Conservation (phyloP, 768 basidiomycete species). For the Kwoniella dendrophila region DNA sequence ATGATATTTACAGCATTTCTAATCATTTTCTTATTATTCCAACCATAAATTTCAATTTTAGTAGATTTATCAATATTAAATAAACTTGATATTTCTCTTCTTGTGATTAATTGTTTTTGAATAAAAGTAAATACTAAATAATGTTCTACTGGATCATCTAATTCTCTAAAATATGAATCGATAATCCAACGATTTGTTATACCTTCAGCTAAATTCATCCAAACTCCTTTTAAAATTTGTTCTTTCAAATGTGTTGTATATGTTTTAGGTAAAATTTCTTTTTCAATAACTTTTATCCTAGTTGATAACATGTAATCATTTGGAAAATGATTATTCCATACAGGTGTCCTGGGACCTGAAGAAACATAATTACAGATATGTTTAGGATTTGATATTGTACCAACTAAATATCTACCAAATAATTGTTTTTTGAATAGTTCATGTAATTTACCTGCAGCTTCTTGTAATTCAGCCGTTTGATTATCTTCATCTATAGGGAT, state of each 20-base stretch:
- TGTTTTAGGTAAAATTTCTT: neutral
- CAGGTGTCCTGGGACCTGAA: neutral
- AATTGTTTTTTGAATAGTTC: constrained; percentile 8
- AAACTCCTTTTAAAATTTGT: constrained; percentile 7
- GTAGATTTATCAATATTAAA: neutral
- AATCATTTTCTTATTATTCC: neutral
- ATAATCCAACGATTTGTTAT: constrained; percentile 1
- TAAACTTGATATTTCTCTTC: neutral
- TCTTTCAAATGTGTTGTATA: constrained; percentile 8
- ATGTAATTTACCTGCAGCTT: neutral
- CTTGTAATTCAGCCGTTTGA: neutral
- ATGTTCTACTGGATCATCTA: neutral
- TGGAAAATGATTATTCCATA: constrained; percentile 12
- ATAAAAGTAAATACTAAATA: constrained; percentile 4
- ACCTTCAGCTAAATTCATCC: constrained; percentile 6
- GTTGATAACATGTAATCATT: constrained; percentile 2
- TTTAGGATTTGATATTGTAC: neutral
- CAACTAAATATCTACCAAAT: constrained; percentile 4
- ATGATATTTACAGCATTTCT: neutral
- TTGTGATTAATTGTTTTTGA: neutral
- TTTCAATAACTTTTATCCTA: too few species aligned
- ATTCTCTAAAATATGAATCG: neutral
- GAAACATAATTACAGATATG: neutral
- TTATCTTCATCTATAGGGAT: neutral
- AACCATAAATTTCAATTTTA: neutral